Conservation (phyloP, 441 rosid species). For the Sinapis alba region DNA sequence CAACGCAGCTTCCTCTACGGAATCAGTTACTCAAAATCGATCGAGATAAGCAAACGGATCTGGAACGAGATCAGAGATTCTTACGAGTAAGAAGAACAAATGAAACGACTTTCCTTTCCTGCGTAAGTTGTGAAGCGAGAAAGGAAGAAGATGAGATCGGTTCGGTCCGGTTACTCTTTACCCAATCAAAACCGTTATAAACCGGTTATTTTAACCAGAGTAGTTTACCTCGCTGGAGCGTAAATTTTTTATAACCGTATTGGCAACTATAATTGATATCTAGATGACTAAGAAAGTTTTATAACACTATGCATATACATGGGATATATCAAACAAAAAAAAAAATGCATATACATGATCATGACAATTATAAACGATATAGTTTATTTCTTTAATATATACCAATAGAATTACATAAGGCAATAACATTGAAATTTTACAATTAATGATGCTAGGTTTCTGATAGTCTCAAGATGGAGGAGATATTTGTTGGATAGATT, state of each 20-base stretch:
- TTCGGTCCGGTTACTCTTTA: not conserved
- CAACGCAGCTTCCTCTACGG: constrained; percentile 15
- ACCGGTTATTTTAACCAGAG: not conserved
- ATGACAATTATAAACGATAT: not conserved
- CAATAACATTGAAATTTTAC: not conserved
- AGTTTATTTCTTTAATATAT: constrained; percentile 1
- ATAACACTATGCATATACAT: not conserved
- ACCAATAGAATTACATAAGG: constrained; percentile 7
- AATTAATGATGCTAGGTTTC: not conserved
- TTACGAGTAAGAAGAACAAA: constrained; percentile 25
- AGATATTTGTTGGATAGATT: constrained; percentile 31
- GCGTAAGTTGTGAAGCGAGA: not conserved
- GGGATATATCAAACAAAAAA: no score
- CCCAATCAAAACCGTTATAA: constrained; percentile 10
- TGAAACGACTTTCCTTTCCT: constrained; percentile 1
- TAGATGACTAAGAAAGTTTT: not conserved
- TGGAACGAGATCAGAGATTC: constrained; percentile 20
- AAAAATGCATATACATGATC: not conserved
- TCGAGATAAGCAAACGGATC: constrained; percentile 13
- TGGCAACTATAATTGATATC: not conserved
- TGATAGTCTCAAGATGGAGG: constrained; percentile 12
- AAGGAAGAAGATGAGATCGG: not conserved
- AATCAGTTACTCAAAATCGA: constrained; percentile 11
- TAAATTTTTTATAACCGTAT: not conserved
- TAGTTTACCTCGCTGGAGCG: not conserved